Evolutionary conservation across 1,284 basidiomycete genomes (phyloP).

Genomic region (Singerocomus inundabilis): DNA sequence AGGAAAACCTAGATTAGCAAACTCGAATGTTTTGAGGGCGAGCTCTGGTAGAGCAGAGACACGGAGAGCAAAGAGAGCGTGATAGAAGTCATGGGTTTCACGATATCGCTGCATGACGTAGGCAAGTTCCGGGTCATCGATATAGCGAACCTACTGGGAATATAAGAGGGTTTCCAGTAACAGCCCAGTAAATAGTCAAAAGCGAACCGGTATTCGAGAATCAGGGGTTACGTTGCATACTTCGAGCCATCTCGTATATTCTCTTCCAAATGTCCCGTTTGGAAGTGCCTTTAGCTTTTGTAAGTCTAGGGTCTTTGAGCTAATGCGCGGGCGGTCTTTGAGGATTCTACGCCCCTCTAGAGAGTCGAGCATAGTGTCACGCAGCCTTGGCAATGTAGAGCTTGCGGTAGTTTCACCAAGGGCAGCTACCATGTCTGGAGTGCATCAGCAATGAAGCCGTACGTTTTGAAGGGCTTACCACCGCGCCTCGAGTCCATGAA

Average conservation of each 20-base stretch:
- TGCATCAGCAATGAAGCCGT: background rate
- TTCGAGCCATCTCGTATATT: constrained; percentile 91
- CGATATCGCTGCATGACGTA: constrained; percentile 99
- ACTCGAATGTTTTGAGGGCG: constrained; percentile 96
- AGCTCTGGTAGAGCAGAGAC: constrained; percentile 91
- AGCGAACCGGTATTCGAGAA: constrained; percentile 82
- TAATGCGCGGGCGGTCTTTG: constrained; percentile 81
- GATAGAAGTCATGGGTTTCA: constrained; percentile 97
- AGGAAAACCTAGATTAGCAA: constrained; percentile 89
- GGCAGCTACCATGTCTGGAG: constrained; percentile 87
- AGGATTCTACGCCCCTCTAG: constrained; percentile 83
- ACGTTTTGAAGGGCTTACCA: constrained; percentile 51
- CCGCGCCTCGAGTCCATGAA: constrained; percentile 82
- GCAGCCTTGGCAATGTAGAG: constrained; percentile 75
- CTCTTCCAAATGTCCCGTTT: constrained; percentile 82
- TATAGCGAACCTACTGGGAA: constrained; percentile 78
- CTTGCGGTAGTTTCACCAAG: constrained; percentile 89
- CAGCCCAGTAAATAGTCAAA: background rate
- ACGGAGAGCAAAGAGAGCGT: constrained; percentile 84
- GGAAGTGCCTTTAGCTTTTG: constrained; percentile 62
- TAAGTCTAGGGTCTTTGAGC: constrained; percentile 77
- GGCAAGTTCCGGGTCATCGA: constrained; percentile 89
- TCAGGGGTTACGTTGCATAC: constrained; percentile 93
- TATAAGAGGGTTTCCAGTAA: constrained; percentile 3
- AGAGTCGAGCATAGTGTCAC: constrained; percentile 77